These are phyloP conservation scores for Agapanthus africanus DNA, from an alignment of 106 monocot species.

Conservation along the genomic window DNA sequence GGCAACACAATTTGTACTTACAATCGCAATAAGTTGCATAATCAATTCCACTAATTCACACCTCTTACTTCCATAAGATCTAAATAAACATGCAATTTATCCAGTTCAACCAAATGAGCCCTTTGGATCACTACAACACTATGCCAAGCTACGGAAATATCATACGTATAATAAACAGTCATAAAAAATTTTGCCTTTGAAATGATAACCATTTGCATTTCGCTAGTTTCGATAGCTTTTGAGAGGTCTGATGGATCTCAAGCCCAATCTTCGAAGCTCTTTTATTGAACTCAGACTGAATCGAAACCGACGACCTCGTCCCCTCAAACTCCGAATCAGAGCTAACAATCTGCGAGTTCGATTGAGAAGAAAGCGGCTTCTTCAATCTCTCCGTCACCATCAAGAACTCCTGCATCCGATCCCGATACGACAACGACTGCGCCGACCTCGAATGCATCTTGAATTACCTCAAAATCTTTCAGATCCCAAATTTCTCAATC, in stretches of 20 bases:
- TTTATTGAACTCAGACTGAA: constrained; percentile 78
- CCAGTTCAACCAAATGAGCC: not conserved
- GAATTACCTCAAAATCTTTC: not conserved
- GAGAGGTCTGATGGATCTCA: constrained; percentile 84
- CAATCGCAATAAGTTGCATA: no score
- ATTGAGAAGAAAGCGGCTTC: constrained; percentile 30
- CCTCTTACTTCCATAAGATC: not conserved
- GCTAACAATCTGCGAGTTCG: constrained; percentile 15
- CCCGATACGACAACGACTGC: constrained; percentile 57
- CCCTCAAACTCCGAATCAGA: constrained; percentile 29
- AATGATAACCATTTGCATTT: constrained; percentile 71
- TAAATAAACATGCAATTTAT: not conserved
- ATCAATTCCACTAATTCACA: not conserved
- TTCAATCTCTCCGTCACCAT: constrained; percentile 43
- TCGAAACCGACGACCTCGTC: constrained; percentile 26
- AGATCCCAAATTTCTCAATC: not conserved
- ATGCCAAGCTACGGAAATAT: no score
- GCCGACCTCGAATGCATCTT: constrained; percentile 34
- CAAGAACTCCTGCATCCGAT: constrained; percentile 75
- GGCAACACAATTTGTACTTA: no score
- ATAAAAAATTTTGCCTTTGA: not conserved
- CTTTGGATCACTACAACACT: not conserved
- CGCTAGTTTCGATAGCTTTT: constrained; percentile 76
- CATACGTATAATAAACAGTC: not conserved
- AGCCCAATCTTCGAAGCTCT: constrained; percentile 76